These are phyloP conservation scores for Exsudoporus frostii DNA, from an alignment of 768 basidiomycete genomes.

Conservation along the genomic window DNA sequence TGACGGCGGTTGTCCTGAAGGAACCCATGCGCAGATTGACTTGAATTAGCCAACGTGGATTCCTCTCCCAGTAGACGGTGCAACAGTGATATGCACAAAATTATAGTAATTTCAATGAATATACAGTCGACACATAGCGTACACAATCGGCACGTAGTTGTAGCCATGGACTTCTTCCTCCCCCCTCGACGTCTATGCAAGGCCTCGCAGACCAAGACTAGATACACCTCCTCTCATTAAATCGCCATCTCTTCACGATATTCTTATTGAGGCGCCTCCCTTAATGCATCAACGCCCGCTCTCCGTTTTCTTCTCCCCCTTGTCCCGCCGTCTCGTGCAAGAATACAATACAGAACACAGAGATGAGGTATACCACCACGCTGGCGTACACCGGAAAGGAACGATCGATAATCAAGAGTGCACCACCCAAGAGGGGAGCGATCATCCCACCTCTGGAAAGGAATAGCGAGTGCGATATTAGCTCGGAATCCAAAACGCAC, in stretches of 20 bases:
- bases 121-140: not conserved
- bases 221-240: not conserved
- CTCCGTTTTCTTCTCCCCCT: slow-evolving; percentile 15
- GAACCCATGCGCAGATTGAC: too few species aligned
- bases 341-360: slow-evolving; percentile 59
- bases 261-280: not conserved
- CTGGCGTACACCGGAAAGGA: slow-evolving; percentile 78
- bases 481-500: too few species aligned
- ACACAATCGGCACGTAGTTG: not conserved
- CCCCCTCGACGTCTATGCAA: not conserved
- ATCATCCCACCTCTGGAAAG: slow-evolving; percentile 77
- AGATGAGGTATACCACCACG: slow-evolving; percentile 59
- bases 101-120: too few species aligned
- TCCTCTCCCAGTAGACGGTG: too few species aligned
- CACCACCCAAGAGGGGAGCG: slow-evolving; percentile 76
- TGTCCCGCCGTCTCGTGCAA: slow-evolving; percentile 52
- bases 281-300: slow-evolving; percentile 21
- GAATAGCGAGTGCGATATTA: too few species aligned
- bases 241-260: not conserved
- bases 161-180: not conserved
- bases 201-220: not conserved
- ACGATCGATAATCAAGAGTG: slow-evolving; percentile 61
- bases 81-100: too few species aligned
- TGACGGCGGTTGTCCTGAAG: too few species aligned
- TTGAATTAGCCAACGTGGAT: too few species aligned